Evolutionary conservation across 2,329 filamentous ascomycete genomes (phyloP), one percentile per base, ranked within the genome.

Genomic region (Balansia obtecta): DNA sequence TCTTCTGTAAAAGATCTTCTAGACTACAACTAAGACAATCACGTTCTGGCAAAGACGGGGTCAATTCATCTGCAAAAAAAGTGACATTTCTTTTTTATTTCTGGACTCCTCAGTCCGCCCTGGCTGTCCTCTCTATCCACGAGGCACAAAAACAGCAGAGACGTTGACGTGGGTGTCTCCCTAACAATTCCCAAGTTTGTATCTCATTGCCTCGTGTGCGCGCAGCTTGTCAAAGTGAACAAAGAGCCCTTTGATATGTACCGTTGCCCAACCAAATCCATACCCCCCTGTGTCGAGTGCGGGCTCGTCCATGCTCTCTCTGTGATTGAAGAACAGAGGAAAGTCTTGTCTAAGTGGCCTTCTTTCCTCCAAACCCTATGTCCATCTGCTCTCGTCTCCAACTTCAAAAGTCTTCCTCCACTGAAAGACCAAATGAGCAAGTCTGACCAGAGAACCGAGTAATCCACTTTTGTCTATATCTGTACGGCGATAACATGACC

Each of bases 391-490:
- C 63, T 63, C 60, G 20, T 46, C 41, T 51, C 34, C 39, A 27
- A 27, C 13, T 59, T 57, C 55, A 50, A 37, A n/a, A 50, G 56
- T 60, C 60, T 59, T 61, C 60, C 57, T 63, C 59, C 57, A 57
- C 58, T 52, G 54, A 55, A 59, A 63, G 61, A 60, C 59, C 59
- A 60, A 45, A 44, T 58, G 61, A 67, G 67, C 65, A 61, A 60
- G 60, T 54, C 56, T 54, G 65, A 72, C 72, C 68, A 74, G 71
- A 77, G 68, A 76, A 75, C 73, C 70, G 76, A 79, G 75, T 77
- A 78, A 78, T 77, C 76, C 75, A 75, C 74, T 79, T 80, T 80
- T 79, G 74, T 81, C 77, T 81, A 80, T 76, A 70, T 66, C 57
- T 66, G 64, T 63, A 68, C 66, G 67, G 66, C 67, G 67, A 70